Evolutionary conservation across 2,329 filamentous ascomycete species (phyloP).

Genomic region (Pezicula radicicola): DNA sequence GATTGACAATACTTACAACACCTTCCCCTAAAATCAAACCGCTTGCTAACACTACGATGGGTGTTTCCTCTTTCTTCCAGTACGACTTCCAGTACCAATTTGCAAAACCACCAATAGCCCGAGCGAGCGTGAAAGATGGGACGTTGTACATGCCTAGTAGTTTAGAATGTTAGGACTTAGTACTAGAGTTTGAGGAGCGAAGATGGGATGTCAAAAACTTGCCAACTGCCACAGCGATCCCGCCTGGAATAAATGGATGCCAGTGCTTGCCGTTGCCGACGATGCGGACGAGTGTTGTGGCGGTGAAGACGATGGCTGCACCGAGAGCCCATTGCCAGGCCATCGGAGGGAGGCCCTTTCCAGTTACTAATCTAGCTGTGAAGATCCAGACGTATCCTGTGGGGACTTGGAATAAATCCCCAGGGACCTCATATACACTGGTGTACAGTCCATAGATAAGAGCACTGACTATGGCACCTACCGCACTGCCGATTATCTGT

Average conservation of each 20-base stretch:
- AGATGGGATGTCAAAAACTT: slow-evolving; percentile 27
- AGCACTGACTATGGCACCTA: slow-evolving; percentile 82
- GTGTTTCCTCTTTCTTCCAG: slow-evolving; percentile 59
- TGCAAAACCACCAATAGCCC: slow-evolving; percentile 74
- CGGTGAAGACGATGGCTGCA: slow-evolving; percentile 71
- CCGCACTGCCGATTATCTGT: slow-evolving; percentile 84
- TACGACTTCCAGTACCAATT: slow-evolving; percentile 74
- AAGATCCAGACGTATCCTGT: slow-evolving; percentile 98
- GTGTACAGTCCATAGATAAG: slow-evolving; percentile 89
- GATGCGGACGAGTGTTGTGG: slow-evolving; percentile 70
- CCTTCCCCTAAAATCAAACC: slow-evolving; percentile 93
- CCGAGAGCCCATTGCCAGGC: slow-evolving; percentile 76
- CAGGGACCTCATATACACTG: slow-evolving; percentile 83
- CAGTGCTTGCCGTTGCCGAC: slow-evolving; percentile 51
- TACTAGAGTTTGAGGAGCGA: neutral
- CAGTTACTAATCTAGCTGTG: slow-evolving; percentile 88
- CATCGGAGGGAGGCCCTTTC: slow-evolving; percentile 81
- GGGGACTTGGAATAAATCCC: slow-evolving; percentile 87
- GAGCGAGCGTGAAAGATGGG: slow-evolving; percentile 88
- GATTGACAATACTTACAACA: slow-evolving; percentile 85
- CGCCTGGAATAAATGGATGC: slow-evolving; percentile 79
- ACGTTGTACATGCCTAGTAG: slow-evolving; percentile 88
- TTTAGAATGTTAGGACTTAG: too few species aligned
- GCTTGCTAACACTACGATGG: slow-evolving; percentile 82
- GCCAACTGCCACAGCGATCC: slow-evolving; percentile 94